Evolutionary conservation across 2,329 filamentous ascomycete genomes (phyloP).

Genomic region (Claviceps paspali): DNA sequence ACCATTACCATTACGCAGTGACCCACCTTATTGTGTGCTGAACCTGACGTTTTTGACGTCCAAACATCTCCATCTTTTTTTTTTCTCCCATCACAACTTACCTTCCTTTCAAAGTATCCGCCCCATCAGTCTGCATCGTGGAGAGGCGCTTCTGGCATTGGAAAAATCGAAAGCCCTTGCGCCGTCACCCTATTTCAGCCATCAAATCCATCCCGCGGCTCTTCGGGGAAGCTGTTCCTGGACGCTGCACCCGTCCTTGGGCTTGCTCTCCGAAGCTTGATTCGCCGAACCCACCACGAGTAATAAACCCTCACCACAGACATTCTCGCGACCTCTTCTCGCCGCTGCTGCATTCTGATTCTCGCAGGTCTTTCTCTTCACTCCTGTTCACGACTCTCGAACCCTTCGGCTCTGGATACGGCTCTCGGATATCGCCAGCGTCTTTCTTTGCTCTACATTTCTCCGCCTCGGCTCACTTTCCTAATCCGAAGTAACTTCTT

Average conservation of each 20-base stretch:
- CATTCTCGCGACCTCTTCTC: neutral
- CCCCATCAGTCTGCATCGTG: conserved; percentile 3
- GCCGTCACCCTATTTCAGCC: neutral
- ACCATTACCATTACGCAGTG: conserved; percentile 22
- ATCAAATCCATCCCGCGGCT: conserved; percentile 1
- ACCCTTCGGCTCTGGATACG: neutral
- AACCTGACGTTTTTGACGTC: conserved; percentile 22
- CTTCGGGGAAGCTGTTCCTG: conserved; percentile 16
- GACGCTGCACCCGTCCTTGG: conserved; percentile 27
- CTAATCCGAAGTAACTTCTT: neutral
- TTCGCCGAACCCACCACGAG: neutral
- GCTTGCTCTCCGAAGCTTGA: conserved; percentile 10
- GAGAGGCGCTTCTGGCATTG: neutral
- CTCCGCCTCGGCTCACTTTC: neutral
- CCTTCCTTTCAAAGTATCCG: conserved; percentile 7
- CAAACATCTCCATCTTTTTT: conserved; percentile 13
- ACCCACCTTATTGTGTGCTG: conserved; percentile 18
- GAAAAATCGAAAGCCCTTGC: neutral
- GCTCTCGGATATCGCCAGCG: neutral
- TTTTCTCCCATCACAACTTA: conserved; percentile 12
- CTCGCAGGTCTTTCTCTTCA: neutral
- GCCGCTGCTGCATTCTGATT: too few species aligned
- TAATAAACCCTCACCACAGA: conserved; percentile 5
- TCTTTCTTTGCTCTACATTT: neutral
- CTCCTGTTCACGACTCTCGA: neutral